Percentiles rank a stretch among this genome's conserved stretches.
These are phyloP conservation scores for Rasamsonia emersonii DNA, from an alignment of 2,329 filamentous ascomycete genomes.

Conservation along the genomic window DNA sequence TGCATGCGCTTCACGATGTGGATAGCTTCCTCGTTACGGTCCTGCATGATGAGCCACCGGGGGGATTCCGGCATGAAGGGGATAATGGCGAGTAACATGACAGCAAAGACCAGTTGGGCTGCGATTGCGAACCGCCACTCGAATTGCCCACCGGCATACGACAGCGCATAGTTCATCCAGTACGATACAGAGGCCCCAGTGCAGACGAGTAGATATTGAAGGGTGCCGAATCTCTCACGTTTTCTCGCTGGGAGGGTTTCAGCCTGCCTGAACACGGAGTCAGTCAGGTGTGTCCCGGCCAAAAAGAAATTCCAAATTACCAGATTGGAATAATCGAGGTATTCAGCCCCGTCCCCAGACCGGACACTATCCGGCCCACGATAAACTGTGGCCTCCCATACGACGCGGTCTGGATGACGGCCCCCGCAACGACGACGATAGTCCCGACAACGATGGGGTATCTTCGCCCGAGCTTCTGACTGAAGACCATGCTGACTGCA, in stretches of 20 bases:
- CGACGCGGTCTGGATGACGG: slow-evolving; percentile 18
- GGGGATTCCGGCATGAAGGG: slow-evolving; percentile 13
- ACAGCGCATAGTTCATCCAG: slow-evolving; percentile 9
- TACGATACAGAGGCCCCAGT: slow-evolving; percentile 6
- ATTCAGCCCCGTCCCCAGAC: slow-evolving; percentile 32
- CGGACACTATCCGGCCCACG: slow-evolving; percentile 42
- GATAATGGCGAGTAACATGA: slow-evolving; percentile 12
- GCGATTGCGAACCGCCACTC: slow-evolving; percentile 12
- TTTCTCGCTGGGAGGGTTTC: slow-evolving; percentile 7
- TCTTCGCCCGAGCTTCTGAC: slow-evolving; percentile 16
- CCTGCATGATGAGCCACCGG: slow-evolving; percentile 13
- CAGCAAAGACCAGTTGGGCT: slow-evolving; percentile 17
- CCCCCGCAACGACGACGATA: slow-evolving; percentile 17
- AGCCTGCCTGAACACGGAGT: no score
- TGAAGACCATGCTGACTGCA: slow-evolving; percentile 13
- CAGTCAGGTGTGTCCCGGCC: no score
- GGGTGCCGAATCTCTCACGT: slow-evolving; percentile 5
- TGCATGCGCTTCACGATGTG: slow-evolving; percentile 5
- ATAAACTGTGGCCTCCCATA: slow-evolving; percentile 24
- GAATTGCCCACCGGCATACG: slow-evolving; percentile 6
- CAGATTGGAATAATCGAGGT: slow-evolving; percentile 20
- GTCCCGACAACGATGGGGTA: slow-evolving; percentile 13
- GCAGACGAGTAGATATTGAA: slow-evolving; percentile 6
- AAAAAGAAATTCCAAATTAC: no score
- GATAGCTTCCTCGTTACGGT: slow-evolving; percentile 6